Evolutionary conservation across 108 stramenopile genomes (phyloP).

Genomic region (Cyclotella kingstonii): DNA sequence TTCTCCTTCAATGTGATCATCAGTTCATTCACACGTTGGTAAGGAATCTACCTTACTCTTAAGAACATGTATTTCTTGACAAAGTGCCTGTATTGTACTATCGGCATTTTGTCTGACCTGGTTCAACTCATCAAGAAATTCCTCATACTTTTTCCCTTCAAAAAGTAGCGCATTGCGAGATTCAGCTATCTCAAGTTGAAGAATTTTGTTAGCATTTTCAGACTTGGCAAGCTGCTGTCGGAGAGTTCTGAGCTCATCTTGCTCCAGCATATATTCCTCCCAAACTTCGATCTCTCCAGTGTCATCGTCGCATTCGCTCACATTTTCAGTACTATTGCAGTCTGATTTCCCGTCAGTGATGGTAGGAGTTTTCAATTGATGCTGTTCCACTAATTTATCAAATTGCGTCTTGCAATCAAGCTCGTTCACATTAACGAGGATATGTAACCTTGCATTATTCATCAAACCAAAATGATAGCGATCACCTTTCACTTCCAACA

Average conservation of each 20-base stretch:
- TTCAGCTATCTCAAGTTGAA: constrained; percentile 3
- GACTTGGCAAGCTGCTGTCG: constrained; percentile 14
- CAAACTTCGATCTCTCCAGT: constrained; percentile 10
- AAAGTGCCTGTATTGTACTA: constrained; percentile 1
- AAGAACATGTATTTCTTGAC: background rate
- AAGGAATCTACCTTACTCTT: background rate
- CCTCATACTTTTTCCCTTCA: constrained; percentile 12
- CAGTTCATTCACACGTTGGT: constrained; percentile 12
- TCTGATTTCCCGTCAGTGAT: background rate
- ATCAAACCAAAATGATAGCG: constrained; percentile 18
- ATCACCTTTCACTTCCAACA: constrained; percentile 35
- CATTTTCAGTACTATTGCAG: constrained; percentile 1
- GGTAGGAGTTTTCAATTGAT: background rate
- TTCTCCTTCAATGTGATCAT: constrained; percentile 5
- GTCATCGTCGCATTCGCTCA: background rate
- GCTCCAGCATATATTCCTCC: constrained; percentile 11
- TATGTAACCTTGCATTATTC: constrained; percentile 15
- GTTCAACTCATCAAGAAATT: constrained; percentile 1
- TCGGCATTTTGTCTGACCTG: background rate
- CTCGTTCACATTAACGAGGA: constrained; percentile 18
- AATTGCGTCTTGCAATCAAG: constrained; percentile 5
- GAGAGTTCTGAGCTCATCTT: constrained; percentile 5
- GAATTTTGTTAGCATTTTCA: constrained; percentile 8
- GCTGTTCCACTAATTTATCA: background rate
- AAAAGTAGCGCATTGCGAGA: background rate